Evolutionary conservation across 129 eudicot species (phyloP).

Genomic region (Chrysanthemum seticuspe): DNA sequence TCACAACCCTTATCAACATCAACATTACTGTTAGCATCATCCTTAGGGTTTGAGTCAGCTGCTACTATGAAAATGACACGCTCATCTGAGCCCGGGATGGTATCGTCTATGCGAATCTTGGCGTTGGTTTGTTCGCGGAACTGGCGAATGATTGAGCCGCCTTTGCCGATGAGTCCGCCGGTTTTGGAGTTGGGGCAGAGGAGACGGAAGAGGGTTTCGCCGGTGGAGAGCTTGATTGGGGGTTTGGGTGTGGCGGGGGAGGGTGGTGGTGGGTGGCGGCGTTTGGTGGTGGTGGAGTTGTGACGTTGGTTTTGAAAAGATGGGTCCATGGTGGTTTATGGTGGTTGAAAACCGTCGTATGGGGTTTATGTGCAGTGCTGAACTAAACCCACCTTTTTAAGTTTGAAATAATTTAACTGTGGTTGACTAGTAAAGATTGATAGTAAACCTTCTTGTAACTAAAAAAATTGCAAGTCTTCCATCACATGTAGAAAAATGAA

Average conservation of each 20-base stretch:
- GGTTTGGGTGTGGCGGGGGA: slow-evolving; percentile 32
- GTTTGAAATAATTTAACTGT: no score
- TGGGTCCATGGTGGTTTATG: not conserved
- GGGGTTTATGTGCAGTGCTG: no score
- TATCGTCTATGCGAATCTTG: slow-evolving; percentile 49
- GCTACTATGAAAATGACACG: slow-evolving; percentile 44
- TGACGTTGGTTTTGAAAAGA: slow-evolving; percentile 37
- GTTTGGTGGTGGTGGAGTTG: slow-evolving; percentile 14
- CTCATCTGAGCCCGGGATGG: slow-evolving; percentile 42
- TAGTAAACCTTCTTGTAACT: no score
- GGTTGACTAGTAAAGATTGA: no score
- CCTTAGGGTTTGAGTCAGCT: slow-evolving; percentile 29
- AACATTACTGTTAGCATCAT: not conserved
- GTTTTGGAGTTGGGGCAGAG: slow-evolving; percentile 50
- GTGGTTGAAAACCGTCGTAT: no score
- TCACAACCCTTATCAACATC: not conserved
- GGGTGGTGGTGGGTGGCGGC: slow-evolving; percentile 27
- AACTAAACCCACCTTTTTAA: no score
- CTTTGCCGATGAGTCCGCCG: slow-evolving; percentile 57
- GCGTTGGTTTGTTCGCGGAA: slow-evolving; percentile 56
- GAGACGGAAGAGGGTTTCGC: slow-evolving; percentile 46
- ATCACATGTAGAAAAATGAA: no score
- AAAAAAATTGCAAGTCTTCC: no score
- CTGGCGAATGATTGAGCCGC: slow-evolving; percentile 52
- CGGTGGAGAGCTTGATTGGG: slow-evolving; percentile 31